A percentile compares a stretch with the other conserved stretches of the same genome.
These are phyloP conservation scores for Lactarius trivialis DNA, from an alignment of 768 basidiomycete species.

Conservation along the genomic window DNA sequence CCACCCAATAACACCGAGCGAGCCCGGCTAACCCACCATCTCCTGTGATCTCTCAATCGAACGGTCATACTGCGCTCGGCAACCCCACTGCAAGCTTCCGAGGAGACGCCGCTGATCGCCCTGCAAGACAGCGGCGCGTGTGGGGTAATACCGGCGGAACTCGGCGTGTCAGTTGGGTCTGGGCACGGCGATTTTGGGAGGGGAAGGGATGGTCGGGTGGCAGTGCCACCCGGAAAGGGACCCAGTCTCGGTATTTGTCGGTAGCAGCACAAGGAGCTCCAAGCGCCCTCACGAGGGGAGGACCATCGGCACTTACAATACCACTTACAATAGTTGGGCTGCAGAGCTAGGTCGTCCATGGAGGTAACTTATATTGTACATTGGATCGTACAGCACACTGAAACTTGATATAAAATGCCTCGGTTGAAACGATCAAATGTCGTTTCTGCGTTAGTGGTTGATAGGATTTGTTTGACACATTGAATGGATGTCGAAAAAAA, in stretches of 20 bases:
- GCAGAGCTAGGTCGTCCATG: too few species aligned
- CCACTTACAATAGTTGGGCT: too few species aligned
- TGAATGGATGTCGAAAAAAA: background rate
- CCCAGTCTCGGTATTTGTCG: background rate
- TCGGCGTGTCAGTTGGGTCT: too few species aligned
- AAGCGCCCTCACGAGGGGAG: too few species aligned
- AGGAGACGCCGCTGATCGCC: background rate
- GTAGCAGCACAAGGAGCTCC: background rate
- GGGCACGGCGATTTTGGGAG: background rate
- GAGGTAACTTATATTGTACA: background rate
- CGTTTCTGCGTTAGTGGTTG: background rate
- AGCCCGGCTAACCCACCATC: background rate
- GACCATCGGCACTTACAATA: background rate
- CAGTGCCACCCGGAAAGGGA: background rate
- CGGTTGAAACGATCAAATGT: background rate
- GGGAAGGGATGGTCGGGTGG: background rate
- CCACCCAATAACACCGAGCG: background rate
- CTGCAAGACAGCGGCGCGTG: background rate
- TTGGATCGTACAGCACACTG: background rate
- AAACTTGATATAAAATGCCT: background rate
- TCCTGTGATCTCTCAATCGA: conserved; percentile 32
- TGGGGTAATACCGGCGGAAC: background rate
- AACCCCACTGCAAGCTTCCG: background rate
- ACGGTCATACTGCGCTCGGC: conserved; percentile 47
- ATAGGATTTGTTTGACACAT: background rate